Base-by-base conservation (phyloP, 2,329 filamentous ascomycete genomes). In the Sclerotinia nivalis region DNA sequence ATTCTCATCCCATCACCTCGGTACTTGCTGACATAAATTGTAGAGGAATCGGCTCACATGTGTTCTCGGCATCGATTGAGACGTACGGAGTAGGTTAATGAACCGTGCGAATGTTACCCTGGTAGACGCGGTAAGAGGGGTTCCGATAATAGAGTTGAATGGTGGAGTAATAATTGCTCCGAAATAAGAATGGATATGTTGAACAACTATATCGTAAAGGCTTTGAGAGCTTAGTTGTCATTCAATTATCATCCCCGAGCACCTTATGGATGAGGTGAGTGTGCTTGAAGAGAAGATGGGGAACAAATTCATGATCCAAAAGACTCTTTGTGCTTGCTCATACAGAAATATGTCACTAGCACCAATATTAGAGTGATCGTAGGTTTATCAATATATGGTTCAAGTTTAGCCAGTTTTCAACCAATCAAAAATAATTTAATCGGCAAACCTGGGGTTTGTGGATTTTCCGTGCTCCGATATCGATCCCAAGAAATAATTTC, bases 401-500 rank as follows among this genome's bases (percentile, higher is more conserved):
- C 18, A 13, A 20, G 8, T 49, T 40, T 68, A 68, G n/a, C 45
- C 9, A 7, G 15, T 10, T 1, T 10, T 43, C 66, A 31, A 62
- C 66, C 66, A 68, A 68, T 68, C 55, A 68, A 20, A n/a, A 25
- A 13, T 5, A 25, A 2, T 22, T 34, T 54, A 68, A 56, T 69
- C 25, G 62, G 66, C 55, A 70, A 60, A 50, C 58, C 66, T 69
- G 58, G 56, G 55, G 49, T 65, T 69, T 12, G 28, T 20, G 37
- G 28, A 55, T 65, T 64, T 47, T 49, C 18, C 49, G 22, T 55
- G 7, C 65, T 69, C 66, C 69, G 69, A 71, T 69, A 64, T 70
- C 61, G 69, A 71, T 59, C 45, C 58, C 55, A 10, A 64, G 55
- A 70, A 70, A 70, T 70, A 60, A 68, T 70, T 69, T 69, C 58